phyloP scores from a whole-genome alignment of 805 yeast genomes.

The Scheffersomyces ergatensis region DNA sequence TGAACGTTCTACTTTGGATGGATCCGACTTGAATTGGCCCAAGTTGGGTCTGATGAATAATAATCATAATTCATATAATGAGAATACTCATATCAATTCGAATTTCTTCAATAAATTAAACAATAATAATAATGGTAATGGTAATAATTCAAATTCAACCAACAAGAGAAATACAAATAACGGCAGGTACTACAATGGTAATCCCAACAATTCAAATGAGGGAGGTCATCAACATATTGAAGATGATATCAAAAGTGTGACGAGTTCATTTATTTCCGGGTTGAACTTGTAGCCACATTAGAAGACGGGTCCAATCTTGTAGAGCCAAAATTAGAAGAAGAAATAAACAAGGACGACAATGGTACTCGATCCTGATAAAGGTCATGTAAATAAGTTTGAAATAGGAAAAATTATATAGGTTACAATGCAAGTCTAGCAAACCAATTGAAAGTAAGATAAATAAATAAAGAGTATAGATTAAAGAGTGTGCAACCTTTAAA shows the following conservation, averaged over 20 bases:
- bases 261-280: slow-evolving; percentile 38
- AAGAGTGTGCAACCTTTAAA: too few relatives aligned
- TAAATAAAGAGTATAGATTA: too few relatives aligned
- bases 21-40: slow-evolving; percentile 22
- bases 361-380: too few relatives aligned
- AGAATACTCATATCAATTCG: slow-evolving; percentile 16
- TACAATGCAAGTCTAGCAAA: too few relatives aligned
- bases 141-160: not conserved
- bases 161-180: slow-evolving; percentile 6
- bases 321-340: too few relatives aligned
- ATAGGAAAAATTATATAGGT: too few relatives aligned
- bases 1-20: slow-evolving; percentile 8
- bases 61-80: slow-evolving; percentile 9
- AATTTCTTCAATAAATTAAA: slow-evolving; percentile 33
- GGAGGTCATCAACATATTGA: slow-evolving; percentile 13
- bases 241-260: slow-evolving; percentile 34
- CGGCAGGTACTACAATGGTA: slow-evolving; percentile 5
- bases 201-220: slow-evolving; percentile 2
- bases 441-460: too few relatives aligned
- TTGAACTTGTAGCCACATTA: slow-evolving; percentile 19
- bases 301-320: too few relatives aligned
- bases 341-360: too few relatives aligned
- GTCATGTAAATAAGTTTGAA: too few relatives aligned
- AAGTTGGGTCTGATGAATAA: slow-evolving; percentile 14
- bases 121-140: slow-evolving; percentile 4